phyloP scores from a whole-genome alignment of 352 stramenopile species.

The Thalassiosira gravida region DNA sequence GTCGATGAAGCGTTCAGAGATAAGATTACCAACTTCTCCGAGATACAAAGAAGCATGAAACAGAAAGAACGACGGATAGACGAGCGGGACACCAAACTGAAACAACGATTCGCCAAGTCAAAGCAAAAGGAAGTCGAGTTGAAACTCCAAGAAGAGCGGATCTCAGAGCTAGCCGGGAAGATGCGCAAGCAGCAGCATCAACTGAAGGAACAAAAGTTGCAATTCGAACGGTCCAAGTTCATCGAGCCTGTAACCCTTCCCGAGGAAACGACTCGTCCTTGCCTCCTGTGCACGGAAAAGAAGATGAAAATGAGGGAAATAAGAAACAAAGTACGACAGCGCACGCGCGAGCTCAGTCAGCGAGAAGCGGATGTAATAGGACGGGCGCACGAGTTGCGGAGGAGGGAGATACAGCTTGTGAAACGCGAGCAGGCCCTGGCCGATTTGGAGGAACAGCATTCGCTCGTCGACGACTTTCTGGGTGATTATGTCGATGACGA shows the following conservation, averaged over 20 bases:
- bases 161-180: conserved; percentile 32
- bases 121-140: conserved; percentile 37
- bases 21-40: conserved; percentile 27
- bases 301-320: conserved; percentile 20
- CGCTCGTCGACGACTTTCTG: no score
- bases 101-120: conserved; percentile 7
- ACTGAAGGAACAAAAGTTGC: conserved; percentile 35
- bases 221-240: conserved; percentile 25
- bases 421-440: conserved; percentile 9
- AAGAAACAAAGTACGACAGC: conserved; percentile 16
- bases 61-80: conserved; percentile 25
- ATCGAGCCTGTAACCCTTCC: neutral
- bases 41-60: conserved; percentile 23
- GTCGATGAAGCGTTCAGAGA: conserved; percentile 27
- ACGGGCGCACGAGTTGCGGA: conserved; percentile 15
- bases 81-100: conserved; percentile 23
- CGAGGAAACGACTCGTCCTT: conserved; percentile 28
- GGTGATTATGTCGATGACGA: no score
- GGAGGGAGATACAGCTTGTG: conserved; percentile 20
- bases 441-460: neutral
- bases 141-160: conserved; percentile 38
- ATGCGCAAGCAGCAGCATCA: conserved; percentile 36
- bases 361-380: conserved; percentile 25
- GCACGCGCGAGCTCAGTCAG: conserved; percentile 12
- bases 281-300: conserved; percentile 20